These are phyloP conservation scores for Cadophora gregata DNA, from an alignment of 2,329 filamentous ascomycete species.

Conservation along the genomic window DNA sequence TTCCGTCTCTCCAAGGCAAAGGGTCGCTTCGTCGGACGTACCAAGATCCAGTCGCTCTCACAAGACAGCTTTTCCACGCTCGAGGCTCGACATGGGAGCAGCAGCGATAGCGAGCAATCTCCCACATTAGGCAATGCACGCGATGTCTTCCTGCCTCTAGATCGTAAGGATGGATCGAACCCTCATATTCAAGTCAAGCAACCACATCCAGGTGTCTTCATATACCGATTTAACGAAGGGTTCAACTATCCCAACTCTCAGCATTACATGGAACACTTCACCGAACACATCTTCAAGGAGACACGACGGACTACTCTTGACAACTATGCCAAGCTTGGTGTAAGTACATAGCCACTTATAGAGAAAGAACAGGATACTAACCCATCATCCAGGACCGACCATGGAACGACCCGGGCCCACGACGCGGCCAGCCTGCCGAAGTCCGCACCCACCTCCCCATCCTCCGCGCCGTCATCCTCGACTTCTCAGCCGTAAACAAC, in stretches of 20 bases:
- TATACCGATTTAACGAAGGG: slow-evolving; percentile 92
- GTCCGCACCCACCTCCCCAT: slow-evolving; percentile 64
- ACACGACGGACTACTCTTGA: slow-evolving; percentile 79
- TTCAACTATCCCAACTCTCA: slow-evolving; percentile 98
- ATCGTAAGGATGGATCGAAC: slow-evolving; percentile 87
- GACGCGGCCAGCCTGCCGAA: slow-evolving; percentile 55
- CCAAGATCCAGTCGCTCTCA: slow-evolving; percentile 80
- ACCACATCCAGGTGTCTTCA: slow-evolving; percentile 91
- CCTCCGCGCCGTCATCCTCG: slow-evolving; percentile 86
- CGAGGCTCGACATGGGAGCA: slow-evolving; percentile 6
- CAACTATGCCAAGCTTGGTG: slow-evolving; percentile 68
- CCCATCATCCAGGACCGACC: background rate
- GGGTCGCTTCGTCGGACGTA: slow-evolving; percentile 82
- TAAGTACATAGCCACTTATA: slow-evolving; percentile 56
- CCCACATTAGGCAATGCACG: slow-evolving; percentile 55
- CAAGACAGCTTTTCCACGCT: slow-evolving; percentile 42
- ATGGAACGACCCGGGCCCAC: slow-evolving; percentile 80
- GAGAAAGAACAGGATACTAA: background rate
- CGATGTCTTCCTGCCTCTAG: slow-evolving; percentile 85
- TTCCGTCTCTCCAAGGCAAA: slow-evolving; percentile 84
- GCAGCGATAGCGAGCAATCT: slow-evolving; percentile 53
- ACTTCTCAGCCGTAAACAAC: slow-evolving; percentile 92
- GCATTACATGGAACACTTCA: slow-evolving; percentile 82
- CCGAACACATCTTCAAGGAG: slow-evolving; percentile 67
- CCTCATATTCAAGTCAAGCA: slow-evolving; percentile 77